Base-by-base conservation (phyloP, 306 rosid species). In the Prunus fruticosa region DNA sequence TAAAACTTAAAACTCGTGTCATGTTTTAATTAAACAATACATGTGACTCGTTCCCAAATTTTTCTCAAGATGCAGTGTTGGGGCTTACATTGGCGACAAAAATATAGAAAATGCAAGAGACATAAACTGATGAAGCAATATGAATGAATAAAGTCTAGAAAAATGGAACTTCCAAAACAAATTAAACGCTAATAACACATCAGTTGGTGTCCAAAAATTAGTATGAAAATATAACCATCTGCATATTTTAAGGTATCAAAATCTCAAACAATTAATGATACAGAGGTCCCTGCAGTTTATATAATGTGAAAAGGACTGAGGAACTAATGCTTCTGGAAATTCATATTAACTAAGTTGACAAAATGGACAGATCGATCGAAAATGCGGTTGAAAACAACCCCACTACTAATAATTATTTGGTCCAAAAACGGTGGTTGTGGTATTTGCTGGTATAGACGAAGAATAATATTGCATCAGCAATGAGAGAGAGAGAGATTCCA, bases 401-500 rank as follows among this genome's bases (percentile, higher is more conserved):
- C 3, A 20, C n/a, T 18, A 18, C 27, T 3, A 56, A 25, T 2
- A 19, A n/a, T 56, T 56, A 56, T 20, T 19, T 20, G 23, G 27
- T 56, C 61, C 61, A n/a, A 56, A 56, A 56, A n/a, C 2, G 12
- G 61, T 56, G 22, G 61, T 8, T 20, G 22, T 56, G 27, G 22
- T 52, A 56, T 3, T 19, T 56, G n/a, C 14, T 56, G 5, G 27
- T 3, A 47, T 3, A 20, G 22, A 56, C 61, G 14, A 56, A n/a
- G 25, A 56, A 56, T 56, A 56, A 56, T 22, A 25, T 23, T 25
- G 8, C 64, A 25, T 60, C 64, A 60, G 13, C 38, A 56, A 56
- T 38, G 43, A 30, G 34, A 30, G 34, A 25, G 27, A 46, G 60
- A n/a, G 71, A 75, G 71, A 82, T 77, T 85, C 52, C 50, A 69